phyloP scores from a whole-genome alignment of 2,329 filamentous ascomycete genomes.

The Cordyceps militaris region DNA sequence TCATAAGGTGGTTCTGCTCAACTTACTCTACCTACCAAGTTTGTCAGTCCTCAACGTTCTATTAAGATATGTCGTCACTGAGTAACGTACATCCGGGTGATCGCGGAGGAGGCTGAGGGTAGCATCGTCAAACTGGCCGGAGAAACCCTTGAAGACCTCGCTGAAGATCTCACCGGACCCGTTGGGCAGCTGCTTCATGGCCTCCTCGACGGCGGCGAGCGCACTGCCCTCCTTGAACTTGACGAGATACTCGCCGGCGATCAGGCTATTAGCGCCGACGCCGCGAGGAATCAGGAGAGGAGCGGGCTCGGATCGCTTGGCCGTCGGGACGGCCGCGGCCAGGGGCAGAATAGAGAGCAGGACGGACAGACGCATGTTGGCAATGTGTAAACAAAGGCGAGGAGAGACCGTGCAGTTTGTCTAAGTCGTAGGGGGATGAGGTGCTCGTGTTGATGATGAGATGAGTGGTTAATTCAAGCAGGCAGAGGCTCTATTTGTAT shows the following conservation, averaged over 20 bases:
- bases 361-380: neutral
- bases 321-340: conserved; percentile 3
- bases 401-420: neutral
- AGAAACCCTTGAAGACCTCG: conserved; percentile 13
- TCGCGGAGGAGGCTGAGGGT: conserved; percentile 9
- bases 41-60: neutral
- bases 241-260: conserved; percentile 20
- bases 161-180: conserved; percentile 17
- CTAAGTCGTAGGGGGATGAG: neutral
- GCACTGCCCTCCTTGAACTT: conserved; percentile 17
- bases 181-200: conserved; percentile 12
- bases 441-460: too few relatives aligned
- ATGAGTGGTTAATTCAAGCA: too few relatives aligned
- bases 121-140: conserved; percentile 12
- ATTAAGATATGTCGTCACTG: neutral
- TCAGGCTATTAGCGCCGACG: conserved; percentile 8
- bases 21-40: conserved; percentile 25
- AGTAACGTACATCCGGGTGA: conserved; percentile 13
- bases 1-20: conserved; percentile 28
- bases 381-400: neutral
- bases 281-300: conserved; percentile 14
- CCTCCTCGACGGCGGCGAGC: conserved; percentile 9
- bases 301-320: conserved; percentile 13
- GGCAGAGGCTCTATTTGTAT: too few relatives aligned
- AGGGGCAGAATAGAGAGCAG: conserved; percentile 4